phyloP scores from a whole-genome alignment of 129 eudicot species.

The Lactuca sativa region DNA sequence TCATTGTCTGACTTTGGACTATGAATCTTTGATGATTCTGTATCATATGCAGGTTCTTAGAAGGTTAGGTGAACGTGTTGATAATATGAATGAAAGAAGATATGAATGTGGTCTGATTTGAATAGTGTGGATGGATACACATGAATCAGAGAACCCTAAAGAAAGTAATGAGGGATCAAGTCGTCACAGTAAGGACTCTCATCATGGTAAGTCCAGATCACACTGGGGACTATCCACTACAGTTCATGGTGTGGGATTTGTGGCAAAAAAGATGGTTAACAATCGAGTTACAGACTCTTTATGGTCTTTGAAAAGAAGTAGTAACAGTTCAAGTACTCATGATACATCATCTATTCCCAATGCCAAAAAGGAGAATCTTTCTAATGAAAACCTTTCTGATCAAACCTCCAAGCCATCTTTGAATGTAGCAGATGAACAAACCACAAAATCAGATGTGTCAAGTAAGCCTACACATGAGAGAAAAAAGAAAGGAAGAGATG shows the following conservation, averaged over 20 bases:
- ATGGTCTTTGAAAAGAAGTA: slow-evolving; percentile 72
- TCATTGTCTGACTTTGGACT: too few relatives aligned
- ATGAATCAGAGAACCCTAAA: slow-evolving; percentile 42
- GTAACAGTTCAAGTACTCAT: slow-evolving; percentile 56
- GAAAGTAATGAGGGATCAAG: slow-evolving; percentile 52
- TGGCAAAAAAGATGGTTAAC: slow-evolving; percentile 50
- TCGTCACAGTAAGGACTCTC: slow-evolving; percentile 34
- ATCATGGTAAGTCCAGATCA: slow-evolving; percentile 48
- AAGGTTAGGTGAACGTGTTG: neutral
- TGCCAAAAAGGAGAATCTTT: slow-evolving; percentile 45
- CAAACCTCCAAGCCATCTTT: slow-evolving; percentile 46
- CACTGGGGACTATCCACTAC: slow-evolving; percentile 47
- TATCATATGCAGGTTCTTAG: neutral
- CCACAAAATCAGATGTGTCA: slow-evolving; percentile 22
- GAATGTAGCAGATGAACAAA: slow-evolving; percentile 45
- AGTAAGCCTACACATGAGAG: slow-evolving; percentile 60
- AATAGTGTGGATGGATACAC: slow-evolving; percentile 63
- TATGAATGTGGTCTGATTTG: slow-evolving; percentile 39
- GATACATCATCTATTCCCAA: slow-evolving; percentile 50
- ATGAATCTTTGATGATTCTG: too few relatives aligned
- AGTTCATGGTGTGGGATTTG: slow-evolving; percentile 47
- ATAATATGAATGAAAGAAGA: slow-evolving; percentile 20
- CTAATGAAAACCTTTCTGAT: slow-evolving; percentile 38
- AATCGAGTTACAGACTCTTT: slow-evolving; percentile 52
- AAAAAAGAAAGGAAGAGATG: slow-evolving; percentile 49